Percentiles rank a stretch among this genome's conserved stretches.
Conservation (phyloP, 257 asterid species). For the Cruciata laevipes region DNA sequence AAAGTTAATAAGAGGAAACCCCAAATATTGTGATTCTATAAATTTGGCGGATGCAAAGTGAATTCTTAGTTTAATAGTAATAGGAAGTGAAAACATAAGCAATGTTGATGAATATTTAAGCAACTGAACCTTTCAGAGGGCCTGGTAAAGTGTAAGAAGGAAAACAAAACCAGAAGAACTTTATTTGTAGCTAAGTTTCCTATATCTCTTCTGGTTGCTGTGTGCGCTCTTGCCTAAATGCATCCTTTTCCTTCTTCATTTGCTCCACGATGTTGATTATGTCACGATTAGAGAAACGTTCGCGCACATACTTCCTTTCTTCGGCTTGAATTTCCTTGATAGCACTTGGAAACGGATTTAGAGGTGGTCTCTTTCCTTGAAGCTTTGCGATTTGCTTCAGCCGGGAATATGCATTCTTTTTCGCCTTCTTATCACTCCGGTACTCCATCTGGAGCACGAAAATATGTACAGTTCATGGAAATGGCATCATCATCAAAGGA, state of each 20-base stretch:
- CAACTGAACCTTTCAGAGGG: not conserved
- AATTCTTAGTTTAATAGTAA: not conserved
- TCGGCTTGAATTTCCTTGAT: conserved; percentile 70
- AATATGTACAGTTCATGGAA: not conserved
- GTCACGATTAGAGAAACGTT: not conserved
- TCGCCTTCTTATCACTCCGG: conserved; percentile 39
- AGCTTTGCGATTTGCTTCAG: conserved; percentile 50
- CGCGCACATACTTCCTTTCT: conserved; percentile 17
- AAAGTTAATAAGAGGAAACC: not conserved
- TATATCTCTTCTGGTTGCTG: no score
- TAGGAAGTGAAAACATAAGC: not conserved
- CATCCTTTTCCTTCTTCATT: conserved; percentile 1
- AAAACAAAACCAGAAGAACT: no score
- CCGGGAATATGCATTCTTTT: conserved; percentile 53
- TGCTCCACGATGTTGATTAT: not conserved
- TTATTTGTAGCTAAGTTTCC: no score
- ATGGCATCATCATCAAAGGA: no score
- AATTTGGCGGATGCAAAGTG: not conserved
- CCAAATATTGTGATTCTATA: not conserved
- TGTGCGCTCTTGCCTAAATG: no score
- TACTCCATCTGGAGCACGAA: conserved; percentile 56
- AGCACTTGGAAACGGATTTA: conserved; percentile 70
- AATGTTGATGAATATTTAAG: not conserved
- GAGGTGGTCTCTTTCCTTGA: conserved; percentile 41
- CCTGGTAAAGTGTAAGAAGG: no score